These are phyloP conservation scores for Epichloe glyceriae DNA, from an alignment of 2,329 filamentous ascomycete genomes.

Conservation along the genomic window DNA sequence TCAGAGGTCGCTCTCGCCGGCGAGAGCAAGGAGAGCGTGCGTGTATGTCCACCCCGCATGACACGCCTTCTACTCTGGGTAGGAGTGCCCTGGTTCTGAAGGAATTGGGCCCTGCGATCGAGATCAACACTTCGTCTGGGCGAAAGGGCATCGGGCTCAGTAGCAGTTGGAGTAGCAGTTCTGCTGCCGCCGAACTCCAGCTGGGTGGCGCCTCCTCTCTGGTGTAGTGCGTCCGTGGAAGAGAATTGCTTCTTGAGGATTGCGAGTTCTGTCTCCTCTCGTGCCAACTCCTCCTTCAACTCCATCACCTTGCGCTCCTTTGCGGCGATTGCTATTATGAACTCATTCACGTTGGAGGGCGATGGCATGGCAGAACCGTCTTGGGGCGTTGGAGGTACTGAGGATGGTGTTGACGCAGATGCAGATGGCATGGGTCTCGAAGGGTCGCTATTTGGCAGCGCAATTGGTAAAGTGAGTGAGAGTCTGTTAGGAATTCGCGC, in stretches of 20 bases:
- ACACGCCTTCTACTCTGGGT: conserved; percentile 41
- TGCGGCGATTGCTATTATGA: conserved; percentile 80
- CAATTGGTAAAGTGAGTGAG: conserved; percentile 49
- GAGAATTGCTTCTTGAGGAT: conserved; percentile 77
- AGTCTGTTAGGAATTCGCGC: conserved; percentile 44
- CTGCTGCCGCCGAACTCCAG: conserved; percentile 3
- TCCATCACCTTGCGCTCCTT: conserved; percentile 88
- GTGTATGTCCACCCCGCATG: conserved; percentile 52
- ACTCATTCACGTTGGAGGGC: conserved; percentile 46
- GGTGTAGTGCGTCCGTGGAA: conserved; percentile 61
- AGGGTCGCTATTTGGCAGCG: conserved; percentile 37
- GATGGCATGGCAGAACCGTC: conserved; percentile 30
- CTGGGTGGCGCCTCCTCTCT: conserved; percentile 38
- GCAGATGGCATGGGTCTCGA: conserved; percentile 38
- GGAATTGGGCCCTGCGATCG: conserved; percentile 58
- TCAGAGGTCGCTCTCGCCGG: conserved; percentile 36
- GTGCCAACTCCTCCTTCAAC: conserved; percentile 74
- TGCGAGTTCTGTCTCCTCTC: conserved; percentile 65
- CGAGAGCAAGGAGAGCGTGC: conserved; percentile 71
- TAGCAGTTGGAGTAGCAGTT: conserved; percentile 5
- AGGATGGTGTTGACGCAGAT: conserved; percentile 15
- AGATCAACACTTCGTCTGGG: conserved; percentile 43
- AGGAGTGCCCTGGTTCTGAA: conserved; percentile 35
- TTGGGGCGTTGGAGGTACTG: conserved; percentile 38
- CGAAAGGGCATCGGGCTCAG: conserved; percentile 19